phyloP scores from a whole-genome alignment of 768 basidiomycete genomes.

The Mycena pura region DNA sequence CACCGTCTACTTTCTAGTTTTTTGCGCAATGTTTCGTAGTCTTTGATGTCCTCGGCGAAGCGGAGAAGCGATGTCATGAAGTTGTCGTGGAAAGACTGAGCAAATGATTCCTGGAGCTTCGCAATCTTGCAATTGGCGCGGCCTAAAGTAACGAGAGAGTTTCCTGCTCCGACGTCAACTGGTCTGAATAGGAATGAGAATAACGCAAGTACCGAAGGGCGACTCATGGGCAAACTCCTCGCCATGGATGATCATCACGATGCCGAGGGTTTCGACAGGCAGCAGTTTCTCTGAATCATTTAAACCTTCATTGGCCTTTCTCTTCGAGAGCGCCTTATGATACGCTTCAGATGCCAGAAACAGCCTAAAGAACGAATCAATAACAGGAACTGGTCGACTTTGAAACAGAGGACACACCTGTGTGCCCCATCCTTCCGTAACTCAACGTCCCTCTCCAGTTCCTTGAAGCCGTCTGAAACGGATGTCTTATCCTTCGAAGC shows the following conservation, averaged over 20 bases:
- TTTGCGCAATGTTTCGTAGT: slow-evolving; percentile 81
- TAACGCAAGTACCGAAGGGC: slow-evolving; percentile 56
- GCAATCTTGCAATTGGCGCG: slow-evolving; percentile 88
- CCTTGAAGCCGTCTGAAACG: slow-evolving; percentile 79
- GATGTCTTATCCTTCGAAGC: slow-evolving; percentile 82
- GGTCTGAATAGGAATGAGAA: neutral
- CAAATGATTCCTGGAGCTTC: slow-evolving; percentile 82
- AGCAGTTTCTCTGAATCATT: slow-evolving; percentile 75
- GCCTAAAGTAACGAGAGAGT: slow-evolving; percentile 76
- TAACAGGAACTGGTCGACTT: neutral
- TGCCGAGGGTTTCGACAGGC: slow-evolving; percentile 78
- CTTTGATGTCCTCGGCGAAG: slow-evolving; percentile 78
- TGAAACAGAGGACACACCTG: slow-evolving; percentile 54
- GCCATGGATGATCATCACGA: slow-evolving; percentile 87
- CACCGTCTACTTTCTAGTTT: slow-evolving; percentile 88
- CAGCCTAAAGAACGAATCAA: slow-evolving; percentile 52
- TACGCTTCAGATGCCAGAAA: slow-evolving; percentile 76
- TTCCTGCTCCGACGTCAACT: slow-evolving; percentile 49
- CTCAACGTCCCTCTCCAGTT: slow-evolving; percentile 86
- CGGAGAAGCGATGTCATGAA: slow-evolving; percentile 71
- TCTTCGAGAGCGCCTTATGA: slow-evolving; percentile 75
- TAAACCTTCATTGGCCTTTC: slow-evolving; percentile 68
- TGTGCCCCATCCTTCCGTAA: slow-evolving; percentile 75
- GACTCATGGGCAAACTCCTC: slow-evolving; percentile 83
- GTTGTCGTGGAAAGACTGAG: slow-evolving; percentile 73